Percentiles rank a stretch among this genome's conserved stretches.
phyloP scores from a whole-genome alignment of 2,329 filamentous ascomycete genomes.

The Acrocalymma vagum region DNA sequence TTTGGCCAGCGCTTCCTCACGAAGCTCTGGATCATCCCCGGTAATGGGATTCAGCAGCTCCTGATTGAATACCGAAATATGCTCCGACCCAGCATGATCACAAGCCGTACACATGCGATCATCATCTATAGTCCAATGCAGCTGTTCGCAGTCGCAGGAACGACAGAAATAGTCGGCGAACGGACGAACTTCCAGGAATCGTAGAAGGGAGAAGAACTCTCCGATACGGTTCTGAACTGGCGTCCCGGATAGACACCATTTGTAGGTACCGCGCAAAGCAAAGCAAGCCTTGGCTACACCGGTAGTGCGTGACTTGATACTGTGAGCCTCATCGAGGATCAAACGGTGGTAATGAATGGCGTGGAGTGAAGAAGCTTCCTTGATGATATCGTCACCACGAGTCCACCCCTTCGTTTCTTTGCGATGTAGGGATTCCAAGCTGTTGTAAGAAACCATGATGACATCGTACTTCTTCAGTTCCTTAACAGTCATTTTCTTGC shows the following conservation, averaged over 20 bases:
- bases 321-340: slow-evolving; percentile 94
- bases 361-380: slow-evolving; percentile 80
- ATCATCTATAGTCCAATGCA: slow-evolving; percentile 84
- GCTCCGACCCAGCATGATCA: slow-evolving; percentile 69
- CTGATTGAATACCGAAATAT: slow-evolving; percentile 90
- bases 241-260: slow-evolving; percentile 95
- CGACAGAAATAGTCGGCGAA: slow-evolving; percentile 97
- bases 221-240: slow-evolving; percentile 97
- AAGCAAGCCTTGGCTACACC: slow-evolving; percentile 96
- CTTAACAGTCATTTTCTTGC: slow-evolving; percentile 77
- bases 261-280: slow-evolving; percentile 84
- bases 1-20: slow-evolving; percentile 78
- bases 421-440: slow-evolving; percentile 88
- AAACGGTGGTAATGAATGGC: slow-evolving; percentile 87
- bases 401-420: slow-evolving; percentile 92
- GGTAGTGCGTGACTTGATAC: slow-evolving; percentile 89
- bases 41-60: slow-evolving; percentile 85
- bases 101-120: slow-evolving; percentile 76
- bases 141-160: slow-evolving; percentile 77
- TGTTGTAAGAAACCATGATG: slow-evolving; percentile 96
- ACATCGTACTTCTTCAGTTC: slow-evolving; percentile 87
- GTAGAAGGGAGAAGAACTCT: slow-evolving; percentile 93
- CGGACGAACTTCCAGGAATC: slow-evolving; percentile 87
- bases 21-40: slow-evolving; percentile 59
- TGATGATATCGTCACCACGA: slow-evolving; percentile 80